These are phyloP conservation scores for Cytospora paraplurivora DNA, from an alignment of 2,329 filamentous ascomycete species.

Conservation along the genomic window DNA sequence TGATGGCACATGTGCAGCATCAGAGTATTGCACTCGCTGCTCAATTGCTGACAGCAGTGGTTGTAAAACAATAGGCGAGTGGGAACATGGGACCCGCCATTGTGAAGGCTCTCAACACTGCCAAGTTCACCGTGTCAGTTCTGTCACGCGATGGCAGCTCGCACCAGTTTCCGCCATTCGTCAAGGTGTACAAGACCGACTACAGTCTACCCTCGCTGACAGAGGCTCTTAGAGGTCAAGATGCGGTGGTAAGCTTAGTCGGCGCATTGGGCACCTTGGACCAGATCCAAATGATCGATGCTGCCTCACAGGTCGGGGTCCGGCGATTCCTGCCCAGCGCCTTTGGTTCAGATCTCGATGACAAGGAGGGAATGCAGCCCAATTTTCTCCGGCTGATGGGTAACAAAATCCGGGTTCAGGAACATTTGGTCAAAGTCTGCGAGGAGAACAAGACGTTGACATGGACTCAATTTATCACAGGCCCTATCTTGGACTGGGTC, in stretches of 20 bases:
- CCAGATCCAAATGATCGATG: constrained; percentile 4
- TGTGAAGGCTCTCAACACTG: not conserved
- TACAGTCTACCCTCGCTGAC: not conserved
- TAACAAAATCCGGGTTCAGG: not conserved
- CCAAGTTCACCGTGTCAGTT: not conserved
- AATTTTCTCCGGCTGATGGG: not conserved
- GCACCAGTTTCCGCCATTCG: not conserved
- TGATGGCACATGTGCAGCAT: not conserved
- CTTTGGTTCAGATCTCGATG: constrained; percentile 1
- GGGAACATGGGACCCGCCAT: not conserved
- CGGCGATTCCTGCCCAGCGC: constrained; percentile 8
- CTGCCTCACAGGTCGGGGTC: constrained; percentile 9
- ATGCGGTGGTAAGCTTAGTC: constrained; percentile 5
- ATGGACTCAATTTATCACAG: not conserved
- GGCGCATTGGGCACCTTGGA: not conserved
- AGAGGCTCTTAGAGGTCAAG: constrained; percentile 1
- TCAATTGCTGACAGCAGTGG: not conserved
- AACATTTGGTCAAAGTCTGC: not conserved
- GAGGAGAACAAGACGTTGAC: not conserved
- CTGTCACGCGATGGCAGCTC: not conserved
- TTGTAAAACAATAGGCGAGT: not conserved
- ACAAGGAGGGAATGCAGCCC: not conserved
- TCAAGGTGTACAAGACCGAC: not conserved
- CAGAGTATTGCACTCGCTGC: not conserved
- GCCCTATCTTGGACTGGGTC: not conserved